Evolutionary conservation across 345 rosid genomes (phyloP).

Genomic region (Aquilaria malaccensis): DNA sequence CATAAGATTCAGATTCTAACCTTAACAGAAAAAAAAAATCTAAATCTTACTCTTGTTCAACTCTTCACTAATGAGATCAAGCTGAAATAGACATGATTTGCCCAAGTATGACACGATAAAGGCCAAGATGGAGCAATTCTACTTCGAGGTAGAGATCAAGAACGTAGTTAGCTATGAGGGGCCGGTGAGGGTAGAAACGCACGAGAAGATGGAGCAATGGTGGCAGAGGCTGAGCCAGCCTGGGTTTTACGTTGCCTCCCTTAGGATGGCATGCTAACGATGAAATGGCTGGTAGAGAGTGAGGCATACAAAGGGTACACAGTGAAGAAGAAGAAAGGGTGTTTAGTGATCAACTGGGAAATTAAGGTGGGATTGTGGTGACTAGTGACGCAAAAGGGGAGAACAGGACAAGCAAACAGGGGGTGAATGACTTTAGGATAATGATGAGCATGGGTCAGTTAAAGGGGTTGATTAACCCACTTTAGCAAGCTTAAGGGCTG

Average conservation of each 20-base stretch:
- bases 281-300: slow-evolving; percentile 44
- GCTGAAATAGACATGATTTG: too few relatives aligned
- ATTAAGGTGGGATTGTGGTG: too few relatives aligned
- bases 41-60: too few relatives aligned
- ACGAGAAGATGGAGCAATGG: slow-evolving; percentile 61
- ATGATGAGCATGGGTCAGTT: too few relatives aligned
- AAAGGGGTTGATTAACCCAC: too few relatives aligned
- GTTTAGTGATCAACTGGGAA: slow-evolving; percentile 22
- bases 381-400: too few relatives aligned
- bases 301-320: slow-evolving; percentile 42
- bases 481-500: too few relatives aligned
- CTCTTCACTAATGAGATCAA: too few relatives aligned
- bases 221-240: slow-evolving; percentile 68
- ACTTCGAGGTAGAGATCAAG: slow-evolving; percentile 56
- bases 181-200: slow-evolving; percentile 42
- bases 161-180: slow-evolving; percentile 66
- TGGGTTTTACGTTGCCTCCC: slow-evolving; percentile 47
- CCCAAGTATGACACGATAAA: slow-evolving; percentile 9
- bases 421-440: too few relatives aligned
- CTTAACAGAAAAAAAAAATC: too few relatives aligned
- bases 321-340: slow-evolving; percentile 53
- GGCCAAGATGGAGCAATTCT: slow-evolving; percentile 51
- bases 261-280: slow-evolving; percentile 46
- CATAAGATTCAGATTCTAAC: too few relatives aligned
- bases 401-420: too few relatives aligned